Evolutionary conservation across 495 filamentous ascomycete genomes (phyloP).

Genomic region (Penicillium malachiteum): DNA sequence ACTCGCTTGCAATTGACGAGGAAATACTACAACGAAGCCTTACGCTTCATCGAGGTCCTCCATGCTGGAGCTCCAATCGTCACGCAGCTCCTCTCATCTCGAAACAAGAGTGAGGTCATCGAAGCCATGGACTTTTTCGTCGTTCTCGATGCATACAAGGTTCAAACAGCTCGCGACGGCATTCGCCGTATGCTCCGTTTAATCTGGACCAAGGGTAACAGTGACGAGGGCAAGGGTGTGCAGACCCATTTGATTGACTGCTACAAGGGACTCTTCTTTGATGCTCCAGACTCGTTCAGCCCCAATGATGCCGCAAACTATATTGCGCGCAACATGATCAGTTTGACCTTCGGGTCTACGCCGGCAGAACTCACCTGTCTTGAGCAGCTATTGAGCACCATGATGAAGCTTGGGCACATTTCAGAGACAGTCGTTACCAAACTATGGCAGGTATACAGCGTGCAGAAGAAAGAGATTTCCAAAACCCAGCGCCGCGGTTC

Average conservation of each 20-base stretch:
- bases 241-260: slow-evolving; percentile 96
- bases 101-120: slow-evolving; percentile 96
- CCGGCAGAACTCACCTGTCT: slow-evolving; percentile 92
- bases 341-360: slow-evolving; percentile 90
- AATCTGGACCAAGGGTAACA: slow-evolving; percentile 99
- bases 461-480: slow-evolving; percentile 90
- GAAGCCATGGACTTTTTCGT: slow-evolving; percentile 99
- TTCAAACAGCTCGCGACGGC: slow-evolving; percentile 83
- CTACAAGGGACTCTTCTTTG: slow-evolving; percentile 94
- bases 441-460: slow-evolving; percentile 95
- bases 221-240: slow-evolving; percentile 97
- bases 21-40: slow-evolving; percentile 86
- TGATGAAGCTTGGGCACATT: slow-evolving; percentile 93
- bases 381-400: slow-evolving; percentile 90
- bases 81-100: slow-evolving; percentile 83
- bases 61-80: slow-evolving; percentile 75
- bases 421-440: slow-evolving; percentile 85
- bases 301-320: slow-evolving; percentile 93
- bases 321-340: slow-evolving; percentile 98
- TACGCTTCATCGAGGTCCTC: slow-evolving; percentile 92
- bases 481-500: slow-evolving; percentile 87
- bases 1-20: slow-evolving; percentile 81
- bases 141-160: slow-evolving; percentile 88
- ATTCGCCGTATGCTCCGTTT: slow-evolving; percentile 92
- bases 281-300: slow-evolving; percentile 82